These are phyloP conservation scores for Lachnellula subtilissima DNA, from an alignment of 2,329 filamentous ascomycete species.

Conservation along the genomic window DNA sequence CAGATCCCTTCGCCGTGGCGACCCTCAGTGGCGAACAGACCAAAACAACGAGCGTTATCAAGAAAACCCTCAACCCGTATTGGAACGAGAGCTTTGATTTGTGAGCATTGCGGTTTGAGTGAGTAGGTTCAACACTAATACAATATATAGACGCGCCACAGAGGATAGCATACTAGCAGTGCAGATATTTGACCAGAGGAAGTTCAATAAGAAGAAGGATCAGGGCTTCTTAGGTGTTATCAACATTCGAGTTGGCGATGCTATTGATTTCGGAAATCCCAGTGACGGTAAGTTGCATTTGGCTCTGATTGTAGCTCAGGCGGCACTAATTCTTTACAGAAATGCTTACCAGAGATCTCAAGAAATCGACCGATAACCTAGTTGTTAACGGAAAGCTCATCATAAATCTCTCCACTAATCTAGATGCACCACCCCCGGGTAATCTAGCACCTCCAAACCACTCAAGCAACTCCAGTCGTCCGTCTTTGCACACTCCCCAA, in stretches of 20 bases:
- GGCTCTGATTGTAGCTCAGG: conserved; percentile 5
- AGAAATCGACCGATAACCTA: conserved; percentile 96
- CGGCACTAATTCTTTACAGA: conserved; percentile 45
- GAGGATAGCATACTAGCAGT: conserved; percentile 97
- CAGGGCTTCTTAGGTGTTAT: conserved; percentile 97
- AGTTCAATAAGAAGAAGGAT: conserved; percentile 98
- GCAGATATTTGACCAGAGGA: conserved; percentile 99
- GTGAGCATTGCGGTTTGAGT: conserved; percentile 43
- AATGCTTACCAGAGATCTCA: conserved; percentile 95
- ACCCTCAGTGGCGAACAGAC: conserved; percentile 98
- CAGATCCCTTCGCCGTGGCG: conserved; percentile 94
- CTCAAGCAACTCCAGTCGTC: conserved; percentile 26
- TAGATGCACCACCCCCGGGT: conserved; percentile 61
- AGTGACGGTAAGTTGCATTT: conserved; percentile 69
- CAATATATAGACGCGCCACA: conserved; percentile 65
- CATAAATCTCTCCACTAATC: conserved; percentile 90
- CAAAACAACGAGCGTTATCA: conserved; percentile 94
- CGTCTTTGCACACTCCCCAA: conserved; percentile 29
- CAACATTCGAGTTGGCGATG: conserved; percentile 91
- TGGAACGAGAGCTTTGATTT: conserved; percentile 99
- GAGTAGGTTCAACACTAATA: conserved; percentile 16
- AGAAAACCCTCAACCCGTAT: conserved; percentile 97
- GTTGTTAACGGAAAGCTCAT: conserved; percentile 98
- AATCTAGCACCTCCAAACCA: conserved; percentile 28
- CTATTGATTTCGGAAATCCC: conserved; percentile 83